Base-by-base conservation (phyloP, 495 filamentous ascomycete species). In the Penicillium longicatenatum region DNA sequence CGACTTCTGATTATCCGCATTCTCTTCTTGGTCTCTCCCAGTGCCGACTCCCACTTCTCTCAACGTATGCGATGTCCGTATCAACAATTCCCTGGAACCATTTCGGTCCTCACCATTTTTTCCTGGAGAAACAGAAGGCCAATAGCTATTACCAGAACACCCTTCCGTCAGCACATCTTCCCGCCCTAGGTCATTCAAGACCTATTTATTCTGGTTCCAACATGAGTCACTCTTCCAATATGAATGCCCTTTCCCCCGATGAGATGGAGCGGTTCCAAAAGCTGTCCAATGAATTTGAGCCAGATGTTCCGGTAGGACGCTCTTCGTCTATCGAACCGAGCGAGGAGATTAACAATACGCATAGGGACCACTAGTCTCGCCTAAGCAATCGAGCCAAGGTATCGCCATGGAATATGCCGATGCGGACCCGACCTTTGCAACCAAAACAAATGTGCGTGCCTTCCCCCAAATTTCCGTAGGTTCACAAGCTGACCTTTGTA, bases 361-460 rank as follows among this genome's bases (percentile, higher is more conserved):
- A 57, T 68, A 97, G 93, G 93, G 90, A 49, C 89, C 90, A 33
- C 78, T 92, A 12, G 90, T 98, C 45, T 89, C 93, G 59, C 75
- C 86, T 37, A 89, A 89, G 63, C 86, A 84, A 64, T 84, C 89
- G 11, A 96, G 86, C 74, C 84, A 85, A 62, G 82, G 78, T 49
- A 90, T 98, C 63, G 87, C 89, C 5, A 79, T 86, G 59, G 93
- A 97, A 69, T 98, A 97, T 75, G 90, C 91, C 24, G 88, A 90
- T 76, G 93, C 91, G 50, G 93, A 98, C 71, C 89, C 90, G 8
- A 75, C 89, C 22, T 93, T 89, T 63, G 84, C 89, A 8, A 81
- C 86, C 37, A 98, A 98, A 76, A 96, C 93, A 20, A 83, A 81
- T 69, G 94, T 98, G 76, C 70, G 87, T 76, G 16, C 11, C 22